Evolutionary conservation across 805 yeast species (phyloP).

Genomic region (Saccharomyces jurei): DNA sequence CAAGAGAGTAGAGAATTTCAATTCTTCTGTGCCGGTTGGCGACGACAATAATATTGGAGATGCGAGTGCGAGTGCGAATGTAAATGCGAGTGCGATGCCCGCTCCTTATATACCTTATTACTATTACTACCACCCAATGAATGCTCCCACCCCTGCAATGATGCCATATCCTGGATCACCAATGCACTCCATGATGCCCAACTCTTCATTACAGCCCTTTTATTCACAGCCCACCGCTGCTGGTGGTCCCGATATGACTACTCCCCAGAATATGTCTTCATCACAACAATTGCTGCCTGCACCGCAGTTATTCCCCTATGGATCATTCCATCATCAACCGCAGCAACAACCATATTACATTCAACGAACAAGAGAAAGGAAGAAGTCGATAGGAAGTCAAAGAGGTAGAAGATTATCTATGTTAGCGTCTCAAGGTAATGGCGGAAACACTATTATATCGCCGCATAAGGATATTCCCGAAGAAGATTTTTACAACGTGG

Average conservation of each 20-base stretch:
- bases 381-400: constrained; percentile 20
- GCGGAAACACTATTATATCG: constrained; percentile 15
- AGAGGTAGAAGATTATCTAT: constrained; percentile 28
- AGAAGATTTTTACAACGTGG: constrained; percentile 27
- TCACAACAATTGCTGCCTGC: constrained; percentile 22
- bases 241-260: constrained; percentile 1
- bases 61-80: background rate
- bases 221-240: constrained; percentile 11
- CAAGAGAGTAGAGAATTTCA: constrained; percentile 28
- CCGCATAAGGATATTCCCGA: constrained; percentile 29
- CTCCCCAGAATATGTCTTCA: constrained; percentile 4
- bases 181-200: constrained; percentile 15
- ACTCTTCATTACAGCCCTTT: constrained; percentile 25
- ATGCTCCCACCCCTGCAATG: constrained; percentile 2
- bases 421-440: constrained; percentile 17
- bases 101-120: constrained; percentile 6
- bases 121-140: constrained; percentile 16
- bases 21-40: constrained; percentile 19
- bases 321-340: constrained; percentile 11
- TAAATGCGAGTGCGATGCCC: constrained; percentile 4
- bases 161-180: constrained; percentile 21
- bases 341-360: constrained; percentile 5
- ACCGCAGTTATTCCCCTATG: constrained; percentile 18
- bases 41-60: background rate
- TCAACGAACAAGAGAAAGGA: constrained; percentile 12